Evolutionary conservation across 257 asterid genomes (phyloP).

Genomic region (Sherardia arvensis): DNA sequence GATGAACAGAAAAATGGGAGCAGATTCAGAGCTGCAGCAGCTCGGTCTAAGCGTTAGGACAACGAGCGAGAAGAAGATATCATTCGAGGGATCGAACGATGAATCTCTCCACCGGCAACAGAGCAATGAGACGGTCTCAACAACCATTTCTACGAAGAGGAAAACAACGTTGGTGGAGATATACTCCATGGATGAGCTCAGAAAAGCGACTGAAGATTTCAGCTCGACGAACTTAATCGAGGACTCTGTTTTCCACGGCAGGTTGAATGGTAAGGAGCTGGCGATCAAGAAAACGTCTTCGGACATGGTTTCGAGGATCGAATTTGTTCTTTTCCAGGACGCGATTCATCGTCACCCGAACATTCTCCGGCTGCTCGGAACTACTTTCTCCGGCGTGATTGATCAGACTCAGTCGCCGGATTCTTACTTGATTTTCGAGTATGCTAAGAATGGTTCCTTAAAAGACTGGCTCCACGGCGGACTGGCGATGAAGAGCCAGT

Average conservation of each 20-base stretch:
- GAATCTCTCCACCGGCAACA: conserved; percentile 41
- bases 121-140: conserved; percentile 9
- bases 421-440: conserved; percentile 53
- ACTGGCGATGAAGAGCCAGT: conserved; percentile 76
- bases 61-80: conserved; percentile 61
- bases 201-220: conserved; percentile 61
- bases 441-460: conserved; percentile 59
- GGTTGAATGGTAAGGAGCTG: conserved; percentile 49
- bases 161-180: conserved; percentile 37
- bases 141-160: conserved; percentile 23
- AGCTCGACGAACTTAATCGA: conserved; percentile 36
- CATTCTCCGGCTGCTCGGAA: conserved; percentile 45
- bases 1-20: conserved; percentile 12
- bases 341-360: conserved; percentile 47
- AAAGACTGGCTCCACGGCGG: conserved; percentile 95
- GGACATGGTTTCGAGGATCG: conserved; percentile 29
- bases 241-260: conserved; percentile 65
- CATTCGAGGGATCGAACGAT: conserved; percentile 67
- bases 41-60: conserved; percentile 57
- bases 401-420: conserved; percentile 27
- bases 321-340: conserved; percentile 29
- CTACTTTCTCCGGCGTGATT: conserved; percentile 31
- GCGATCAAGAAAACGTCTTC: conserved; percentile 42
- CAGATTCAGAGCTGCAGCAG: conserved; percentile 54
- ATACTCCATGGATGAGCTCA: conserved; percentile 59